Evolutionary conservation across 2,329 filamentous ascomycete species (phyloP).

Genomic region (Clarireedia paspali): DNA sequence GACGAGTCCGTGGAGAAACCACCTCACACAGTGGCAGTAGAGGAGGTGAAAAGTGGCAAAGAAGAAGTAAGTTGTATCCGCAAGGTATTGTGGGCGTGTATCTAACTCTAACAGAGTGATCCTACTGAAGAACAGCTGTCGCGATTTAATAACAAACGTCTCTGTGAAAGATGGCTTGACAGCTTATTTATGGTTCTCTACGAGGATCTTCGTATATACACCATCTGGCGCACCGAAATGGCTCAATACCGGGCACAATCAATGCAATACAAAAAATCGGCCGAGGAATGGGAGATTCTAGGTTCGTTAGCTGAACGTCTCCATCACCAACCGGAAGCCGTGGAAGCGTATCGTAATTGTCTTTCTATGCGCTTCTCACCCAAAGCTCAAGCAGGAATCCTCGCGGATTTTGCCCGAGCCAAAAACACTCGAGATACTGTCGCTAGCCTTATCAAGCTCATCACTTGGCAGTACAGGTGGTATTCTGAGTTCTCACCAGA

Average conservation of each 20-base stretch:
- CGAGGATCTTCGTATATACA: slow-evolving; percentile 95
- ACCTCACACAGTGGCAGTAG: slow-evolving; percentile 67
- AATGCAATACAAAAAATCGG: slow-evolving; percentile 91
- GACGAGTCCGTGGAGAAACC: slow-evolving; percentile 62
- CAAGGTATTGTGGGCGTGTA: slow-evolving; percentile 17
- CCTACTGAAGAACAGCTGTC: slow-evolving; percentile 68
- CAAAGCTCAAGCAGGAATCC: slow-evolving; percentile 79
- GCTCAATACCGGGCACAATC: slow-evolving; percentile 90
- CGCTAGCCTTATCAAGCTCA: slow-evolving; percentile 77
- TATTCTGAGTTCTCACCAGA: slow-evolving; percentile 98
- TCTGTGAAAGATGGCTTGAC: slow-evolving; percentile 96
- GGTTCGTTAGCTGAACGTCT: slow-evolving; percentile 87
- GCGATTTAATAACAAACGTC: slow-evolving; percentile 90
- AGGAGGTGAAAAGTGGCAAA: slow-evolving; percentile 65
- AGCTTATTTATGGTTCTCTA: slow-evolving; percentile 99
- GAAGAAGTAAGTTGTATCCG: slow-evolving; percentile 50
- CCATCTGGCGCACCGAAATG: slow-evolving; percentile 98
- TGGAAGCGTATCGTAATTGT: slow-evolving; percentile 88
- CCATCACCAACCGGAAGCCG: slow-evolving; percentile 83
- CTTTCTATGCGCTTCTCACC: slow-evolving; percentile 84
- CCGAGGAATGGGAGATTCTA: slow-evolving; percentile 97
- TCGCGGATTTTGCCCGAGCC: slow-evolving; percentile 69
- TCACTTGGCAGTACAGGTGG: slow-evolving; percentile 98
- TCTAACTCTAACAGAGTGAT: slow-evolving; percentile 40
- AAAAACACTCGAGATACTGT: slow-evolving; percentile 77